Base-by-base conservation (phyloP, 148 eudicot species). In the Silene latifolia region DNA sequence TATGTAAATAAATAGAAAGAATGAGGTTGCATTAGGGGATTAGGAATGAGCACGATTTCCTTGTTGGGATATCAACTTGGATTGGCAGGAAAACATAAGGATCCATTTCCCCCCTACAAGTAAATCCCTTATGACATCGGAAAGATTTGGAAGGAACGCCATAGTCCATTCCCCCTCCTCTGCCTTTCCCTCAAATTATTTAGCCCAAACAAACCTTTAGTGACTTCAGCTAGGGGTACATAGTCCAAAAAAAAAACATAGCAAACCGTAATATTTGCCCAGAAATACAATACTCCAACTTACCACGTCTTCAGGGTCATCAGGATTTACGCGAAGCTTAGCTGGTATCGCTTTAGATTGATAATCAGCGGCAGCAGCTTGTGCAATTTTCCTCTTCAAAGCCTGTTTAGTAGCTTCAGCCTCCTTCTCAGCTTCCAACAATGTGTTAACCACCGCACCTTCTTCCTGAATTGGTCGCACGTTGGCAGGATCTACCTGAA, bases 271-370 rank as follows among this genome's bases (percentile, higher is more conserved):
- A 9, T 18, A 51, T 35, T 66, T 27, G 29, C 4, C 32, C 29
- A 69, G 29, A 46, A 47, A 69, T n/a, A 44, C 1, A 56, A 21
- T 35, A 15, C 14, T 35, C 8, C n/a, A 56, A 82, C 96, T 80
- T 82, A 90, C 98, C 97, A 94, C 97, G 77, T 95, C 98, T 82
- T 95, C 98, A 65, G 96, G 89, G 80, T 95, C 98, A 44, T 90
- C 87, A 56, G 97, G 96, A 77, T 92, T 91, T 78, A 95, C 87
- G 47, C 86, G 93, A 67, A 92, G 96, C 82, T 95, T 95, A 51
- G 85, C 87, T 23, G 98, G 98, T 78, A 95, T 73, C 72, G 83
- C 86, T 74, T 83, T 77, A 67, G 90, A 81, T 76, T 90, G 89
- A 72, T 82, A 83, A 73, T 92, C 98, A 64, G 72, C 83, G 25